These are phyloP conservation scores for Agaricus bisporus DNA, from an alignment of 768 basidiomycete genomes.

Conservation along the genomic window DNA sequence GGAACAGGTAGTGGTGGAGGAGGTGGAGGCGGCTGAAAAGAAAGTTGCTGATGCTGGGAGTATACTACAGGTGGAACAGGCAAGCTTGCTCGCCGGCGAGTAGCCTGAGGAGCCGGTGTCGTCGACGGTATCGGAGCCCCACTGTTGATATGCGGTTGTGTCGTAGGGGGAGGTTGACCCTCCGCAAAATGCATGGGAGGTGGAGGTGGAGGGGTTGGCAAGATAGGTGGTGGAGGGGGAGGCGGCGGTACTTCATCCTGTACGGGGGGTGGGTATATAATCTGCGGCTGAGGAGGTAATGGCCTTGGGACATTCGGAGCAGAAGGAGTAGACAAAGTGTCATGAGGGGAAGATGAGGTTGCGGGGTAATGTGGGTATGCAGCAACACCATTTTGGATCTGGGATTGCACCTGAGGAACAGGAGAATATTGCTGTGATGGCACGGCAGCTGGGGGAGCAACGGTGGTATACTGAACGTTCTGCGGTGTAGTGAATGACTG, in stretches of 20 bases:
- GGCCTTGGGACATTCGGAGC: conserved; percentile 14
- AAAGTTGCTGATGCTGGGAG: conserved; percentile 26
- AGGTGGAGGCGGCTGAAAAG: conserved; percentile 26
- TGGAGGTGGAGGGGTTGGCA: conserved; percentile 20
- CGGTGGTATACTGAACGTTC: conserved; percentile 29
- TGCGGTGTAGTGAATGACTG: conserved; percentile 28
- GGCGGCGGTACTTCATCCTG: conserved; percentile 32
- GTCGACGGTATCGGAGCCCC: conserved; percentile 23
- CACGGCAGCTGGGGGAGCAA: conserved; percentile 27
- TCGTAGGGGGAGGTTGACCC: conserved; percentile 1
- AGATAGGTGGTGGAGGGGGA: conserved; percentile 17
- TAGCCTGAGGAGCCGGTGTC: conserved; percentile 16
- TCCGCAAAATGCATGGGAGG: conserved; percentile 18
- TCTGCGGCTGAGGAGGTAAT: conserved; percentile 24
- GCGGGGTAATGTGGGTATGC: conserved; percentile 19
- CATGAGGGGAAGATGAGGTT: conserved; percentile 28
- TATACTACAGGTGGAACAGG: conserved; percentile 44
- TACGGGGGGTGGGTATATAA: conserved; percentile 35
- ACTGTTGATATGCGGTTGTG: conserved; percentile 16
- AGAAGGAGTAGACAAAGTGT: conserved; percentile 12
- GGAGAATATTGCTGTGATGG: conserved; percentile 35
- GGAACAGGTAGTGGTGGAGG: conserved; percentile 26
- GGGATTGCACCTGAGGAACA: conserved; percentile 19
- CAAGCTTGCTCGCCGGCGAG: conserved; percentile 28
- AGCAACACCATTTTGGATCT: conserved; percentile 12